phyloP scores from a whole-genome alignment of 169 alveolate species.

The Cryptosporidium baileyi region DNA sequence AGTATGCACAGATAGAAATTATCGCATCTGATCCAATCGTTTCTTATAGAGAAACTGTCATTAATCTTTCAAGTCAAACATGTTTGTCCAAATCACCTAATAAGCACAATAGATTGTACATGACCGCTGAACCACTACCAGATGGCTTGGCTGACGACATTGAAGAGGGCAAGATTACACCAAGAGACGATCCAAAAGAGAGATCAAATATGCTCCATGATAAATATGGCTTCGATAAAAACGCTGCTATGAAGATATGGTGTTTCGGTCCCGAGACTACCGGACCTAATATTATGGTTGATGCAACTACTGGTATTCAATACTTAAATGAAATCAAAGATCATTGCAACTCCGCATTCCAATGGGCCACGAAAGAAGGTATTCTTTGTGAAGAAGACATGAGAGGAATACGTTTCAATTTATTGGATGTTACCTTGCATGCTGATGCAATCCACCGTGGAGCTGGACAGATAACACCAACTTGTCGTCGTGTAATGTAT shows the following conservation, averaged over 20 bases:
- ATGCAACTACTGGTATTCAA: conserved; percentile 95
- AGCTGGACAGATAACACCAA: conserved; percentile 98
- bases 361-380: conserved; percentile 99
- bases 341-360: conserved; percentile 98
- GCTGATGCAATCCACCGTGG: conserved; percentile 99
- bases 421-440: conserved; percentile 97
- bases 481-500: conserved; percentile 94
- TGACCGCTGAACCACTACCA: conserved; percentile 95
- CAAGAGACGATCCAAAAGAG: conserved; percentile 94
- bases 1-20: conserved; percentile 97
- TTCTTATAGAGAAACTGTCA: conserved; percentile 98
- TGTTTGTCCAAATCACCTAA: conserved; percentile 98
- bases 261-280: conserved; percentile 99
- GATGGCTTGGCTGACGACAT: conserved; percentile 95
- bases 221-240: conserved; percentile 96
- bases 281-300: conserved; percentile 97
- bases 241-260: conserved; percentile 97
- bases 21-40: conserved; percentile 98
- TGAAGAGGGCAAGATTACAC: conserved; percentile 91
- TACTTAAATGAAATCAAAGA: conserved; percentile 98
- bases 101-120: conserved; percentile 98
- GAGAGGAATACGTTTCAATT: conserved; percentile 98
- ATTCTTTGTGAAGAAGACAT: conserved; percentile 97
- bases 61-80: conserved; percentile 88
- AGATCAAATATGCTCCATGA: conserved; percentile 93